These are phyloP conservation scores for Clausena lansium DNA, from an alignment of 345 rosid genomes.

Conservation along the genomic window DNA sequence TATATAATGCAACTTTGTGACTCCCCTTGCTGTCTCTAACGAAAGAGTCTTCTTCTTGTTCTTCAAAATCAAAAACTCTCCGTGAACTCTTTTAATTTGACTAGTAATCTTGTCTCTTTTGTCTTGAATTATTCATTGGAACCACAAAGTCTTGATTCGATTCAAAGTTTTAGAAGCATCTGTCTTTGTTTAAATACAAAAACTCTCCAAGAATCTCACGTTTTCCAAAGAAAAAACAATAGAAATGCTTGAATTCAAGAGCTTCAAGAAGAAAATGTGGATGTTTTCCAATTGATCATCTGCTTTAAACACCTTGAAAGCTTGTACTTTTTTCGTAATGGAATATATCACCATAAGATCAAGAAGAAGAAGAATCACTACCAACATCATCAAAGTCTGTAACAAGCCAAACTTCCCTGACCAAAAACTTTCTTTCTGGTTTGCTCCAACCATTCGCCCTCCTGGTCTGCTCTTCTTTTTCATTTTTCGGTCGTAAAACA, in stretches of 20 bases:
- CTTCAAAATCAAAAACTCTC: neutral
- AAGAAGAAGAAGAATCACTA: slow-evolving; percentile 21
- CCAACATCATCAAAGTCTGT: slow-evolving; percentile 27
- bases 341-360: slow-evolving; percentile 36
- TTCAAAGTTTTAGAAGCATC: slow-evolving; percentile 3
- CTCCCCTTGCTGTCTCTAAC: neutral
- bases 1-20: neutral
- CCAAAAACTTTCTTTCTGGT: slow-evolving; percentile 68
- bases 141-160: neutral
- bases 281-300: slow-evolving; percentile 31
- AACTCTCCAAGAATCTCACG: slow-evolving; percentile 13
- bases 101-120: slow-evolving; percentile 1
- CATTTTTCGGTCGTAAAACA: slow-evolving; percentile 27
- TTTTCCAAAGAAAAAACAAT: slow-evolving; percentile 5
- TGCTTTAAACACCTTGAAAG: slow-evolving; percentile 13
- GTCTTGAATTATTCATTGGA: slow-evolving; percentile 11
- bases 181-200: neutral
- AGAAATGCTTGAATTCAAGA: slow-evolving; percentile 34
- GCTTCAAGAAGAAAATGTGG: slow-evolving; percentile 46
- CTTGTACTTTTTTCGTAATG: slow-evolving; percentile 36
- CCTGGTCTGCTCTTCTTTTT: slow-evolving; percentile 42
- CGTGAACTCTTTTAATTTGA: neutral
- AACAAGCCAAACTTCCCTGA: slow-evolving; percentile 52
- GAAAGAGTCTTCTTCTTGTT: neutral
- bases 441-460: slow-evolving; percentile 69